Conservation (phyloP, 768 basidiomycete species). For the Galerina sulciceps region DNA sequence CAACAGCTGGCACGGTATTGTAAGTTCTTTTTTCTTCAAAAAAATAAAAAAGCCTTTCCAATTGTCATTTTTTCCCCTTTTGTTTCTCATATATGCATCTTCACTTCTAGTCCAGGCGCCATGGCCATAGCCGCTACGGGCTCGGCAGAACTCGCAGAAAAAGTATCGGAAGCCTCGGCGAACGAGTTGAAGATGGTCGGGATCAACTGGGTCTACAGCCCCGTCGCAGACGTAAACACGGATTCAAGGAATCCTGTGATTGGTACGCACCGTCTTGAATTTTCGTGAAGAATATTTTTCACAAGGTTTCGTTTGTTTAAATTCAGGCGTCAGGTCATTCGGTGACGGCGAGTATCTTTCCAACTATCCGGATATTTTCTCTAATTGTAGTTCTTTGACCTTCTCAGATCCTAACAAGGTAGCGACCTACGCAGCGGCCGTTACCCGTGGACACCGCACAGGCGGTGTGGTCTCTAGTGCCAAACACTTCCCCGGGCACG, state of each 20-base stretch:
- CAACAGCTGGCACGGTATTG: slow-evolving; percentile 69
- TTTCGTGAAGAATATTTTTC: not conserved
- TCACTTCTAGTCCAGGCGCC: slow-evolving; percentile 60
- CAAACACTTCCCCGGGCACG: slow-evolving; percentile 80
- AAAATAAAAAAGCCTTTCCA: not conserved
- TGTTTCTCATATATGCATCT: not conserved
- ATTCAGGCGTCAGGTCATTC: slow-evolving; percentile 67
- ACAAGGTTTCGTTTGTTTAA: not conserved
- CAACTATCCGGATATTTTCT: not conserved
- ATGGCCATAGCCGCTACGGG: slow-evolving; percentile 71
- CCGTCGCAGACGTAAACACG: slow-evolving; percentile 76
- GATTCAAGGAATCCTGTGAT: slow-evolving; percentile 74
- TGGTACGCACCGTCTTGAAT: slow-evolving; percentile 39
- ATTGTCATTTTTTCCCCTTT: not conserved
- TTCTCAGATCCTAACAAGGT: slow-evolving; percentile 58
- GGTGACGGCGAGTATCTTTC: slow-evolving; percentile 54
- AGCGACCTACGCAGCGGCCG: slow-evolving; percentile 49
- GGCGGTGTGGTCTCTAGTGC: slow-evolving; percentile 61
- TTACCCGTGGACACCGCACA: slow-evolving; percentile 49
- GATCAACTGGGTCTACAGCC: slow-evolving; percentile 75
- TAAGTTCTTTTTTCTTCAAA: slow-evolving; percentile 32
- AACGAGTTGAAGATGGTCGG: slow-evolving; percentile 62
- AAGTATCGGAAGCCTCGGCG: slow-evolving; percentile 52
- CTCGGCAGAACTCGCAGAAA: slow-evolving; percentile 44
- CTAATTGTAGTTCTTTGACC: not conserved